Evolutionary conservation across 352 stramenopile species (phyloP), one percentile per base, ranked within the genome.

Genomic region (Ophiocytium majus): DNA sequence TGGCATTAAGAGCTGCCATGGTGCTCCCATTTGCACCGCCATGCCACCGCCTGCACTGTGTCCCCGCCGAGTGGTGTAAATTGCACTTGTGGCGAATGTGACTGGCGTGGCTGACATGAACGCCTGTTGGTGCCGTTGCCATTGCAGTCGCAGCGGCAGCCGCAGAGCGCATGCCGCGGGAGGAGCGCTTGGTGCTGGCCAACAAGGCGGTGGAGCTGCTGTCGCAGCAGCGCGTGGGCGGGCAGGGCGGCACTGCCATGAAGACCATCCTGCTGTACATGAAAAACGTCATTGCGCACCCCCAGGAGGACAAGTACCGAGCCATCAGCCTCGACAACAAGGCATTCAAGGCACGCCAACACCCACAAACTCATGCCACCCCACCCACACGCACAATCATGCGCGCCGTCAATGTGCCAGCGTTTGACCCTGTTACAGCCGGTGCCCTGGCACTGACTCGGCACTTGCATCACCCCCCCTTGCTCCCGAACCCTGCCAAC

Each of bases 261-360:
- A 90, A 90, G 82, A 90, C 86, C 23, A 82, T 87, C 33, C 43
- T 84, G 14, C 66, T 84, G 0, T 89, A 89, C 76, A 76, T 90
- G 17, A 86, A 85, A 23, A 90, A 90, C 79, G 83, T 82, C 17
- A 35, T 85, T 23, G 76, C 57, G 49, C 81, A 86, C 37, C 82
- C 85, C 1, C 50, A 66, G 80, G 80, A 87, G 35, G 92, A 95
- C 1, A 97, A 97, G 83, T 97, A 96, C 89, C 92, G 93, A 10
- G 92, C 91, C 28, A 96, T 97, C 86, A 97, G 96, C 87, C 78
- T 96, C 35, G 93, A 96, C 63, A 97, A 97, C 79, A 86, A 92
- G 1, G 94, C 94, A 33, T 97, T 97, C 87, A 94, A 94, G 80
- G 94, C 95, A 86, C 23, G 28, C 57, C n/a, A n/a, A n/a, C n/a